Evolutionary conservation across 495 filamentous ascomycete genomes (phyloP), one percentile per base, ranked within the genome.

Genomic region (Aspergillus cristatus): DNA sequence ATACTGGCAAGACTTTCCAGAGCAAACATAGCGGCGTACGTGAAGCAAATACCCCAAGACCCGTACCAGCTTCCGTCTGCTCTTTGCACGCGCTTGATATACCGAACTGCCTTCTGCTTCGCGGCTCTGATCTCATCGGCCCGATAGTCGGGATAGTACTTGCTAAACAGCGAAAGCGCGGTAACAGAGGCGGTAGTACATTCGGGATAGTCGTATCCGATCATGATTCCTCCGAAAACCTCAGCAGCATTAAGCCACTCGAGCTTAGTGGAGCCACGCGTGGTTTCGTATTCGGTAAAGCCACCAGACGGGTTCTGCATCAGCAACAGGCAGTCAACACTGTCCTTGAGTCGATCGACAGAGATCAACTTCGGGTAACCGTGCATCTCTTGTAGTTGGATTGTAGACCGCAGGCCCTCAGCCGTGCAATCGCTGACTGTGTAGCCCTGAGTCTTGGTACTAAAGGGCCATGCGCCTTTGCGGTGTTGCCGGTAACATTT

Each of bases 161-260:
- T 77, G 42, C 72, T 71, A 67, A 97, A 98, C 4, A 89, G 67
- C 0, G 78, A 81, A 1, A 98, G 70, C 1, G 82, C 86, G 2
- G 87, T 94, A n/a, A 97, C 83, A 4, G 86, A 84, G 2, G 91
- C 89, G 2, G 93, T 96, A 1, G 91, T 97, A 60, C 93, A 98
- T 55, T 98, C 91, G 1, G 90, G 89, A 47, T 97, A 94, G 50
- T 94, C 87, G 56, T 97, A 98, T 43, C 94, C 86, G 26, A 97
- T 81, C 91, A 98, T 97, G 57, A 98, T 97, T 10, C 79, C 74
- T 12, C 89, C 93, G 53, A 98, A 98, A 0, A 98, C 90, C 53
- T 97, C 93, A 12, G 91, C 93, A 2, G 87, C 90, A 53, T 98
- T 98, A 3, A 98, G 70, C 49, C 75, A 70, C 51, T 98, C 91